These are phyloP conservation scores for Cutaneotrichosporon spelunceum DNA, from an alignment of 1,284 basidiomycete genomes.

Conservation along the genomic window DNA sequence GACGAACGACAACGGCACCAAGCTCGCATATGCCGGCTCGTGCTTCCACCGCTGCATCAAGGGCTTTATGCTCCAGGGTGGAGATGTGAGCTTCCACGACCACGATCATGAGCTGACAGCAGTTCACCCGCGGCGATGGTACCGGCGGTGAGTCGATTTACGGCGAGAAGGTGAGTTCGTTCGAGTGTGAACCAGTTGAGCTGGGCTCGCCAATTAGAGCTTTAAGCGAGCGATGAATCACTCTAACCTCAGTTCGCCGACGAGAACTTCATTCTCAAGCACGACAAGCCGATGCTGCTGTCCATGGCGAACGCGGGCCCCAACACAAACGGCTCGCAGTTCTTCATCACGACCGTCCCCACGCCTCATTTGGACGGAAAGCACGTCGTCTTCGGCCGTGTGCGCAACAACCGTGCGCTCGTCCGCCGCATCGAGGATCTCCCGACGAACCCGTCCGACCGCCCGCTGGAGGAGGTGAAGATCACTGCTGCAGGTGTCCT, in stretches of 20 bases:
- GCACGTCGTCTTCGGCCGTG: conserved; percentile 80
- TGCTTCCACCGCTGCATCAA: conserved; percentile 75
- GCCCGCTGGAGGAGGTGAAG: conserved; percentile 54
- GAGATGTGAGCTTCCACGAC: conserved; percentile 30
- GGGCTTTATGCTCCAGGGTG: conserved; percentile 71
- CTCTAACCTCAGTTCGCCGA: conserved; percentile 54
- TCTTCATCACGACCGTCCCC: conserved; percentile 53
- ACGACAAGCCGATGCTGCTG: conserved; percentile 75
- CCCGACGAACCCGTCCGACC: conserved; percentile 58
- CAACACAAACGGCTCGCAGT: conserved; percentile 66
- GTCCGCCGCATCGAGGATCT: conserved; percentile 65
- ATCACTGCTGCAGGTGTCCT: conserved; percentile 59
- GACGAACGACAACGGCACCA: conserved; percentile 52
- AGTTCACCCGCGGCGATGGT: conserved; percentile 62
- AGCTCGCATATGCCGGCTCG: conserved; percentile 56
- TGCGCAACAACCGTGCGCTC: conserved; percentile 62
- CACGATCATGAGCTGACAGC: background rate
- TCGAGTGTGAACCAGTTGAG: background rate
- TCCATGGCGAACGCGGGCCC: conserved; percentile 80
- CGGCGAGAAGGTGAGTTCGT: conserved; percentile 61
- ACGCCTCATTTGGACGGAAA: conserved; percentile 60
- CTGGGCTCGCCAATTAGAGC: no score
- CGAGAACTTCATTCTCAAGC: conserved; percentile 79
- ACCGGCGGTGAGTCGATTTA: conserved; percentile 93
- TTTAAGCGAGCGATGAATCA: background rate